Evolutionary conservation across 495 filamentous ascomycete genomes (phyloP), one percentile per base, ranked within the genome.

Genomic region (Penicillium roqueforti): DNA sequence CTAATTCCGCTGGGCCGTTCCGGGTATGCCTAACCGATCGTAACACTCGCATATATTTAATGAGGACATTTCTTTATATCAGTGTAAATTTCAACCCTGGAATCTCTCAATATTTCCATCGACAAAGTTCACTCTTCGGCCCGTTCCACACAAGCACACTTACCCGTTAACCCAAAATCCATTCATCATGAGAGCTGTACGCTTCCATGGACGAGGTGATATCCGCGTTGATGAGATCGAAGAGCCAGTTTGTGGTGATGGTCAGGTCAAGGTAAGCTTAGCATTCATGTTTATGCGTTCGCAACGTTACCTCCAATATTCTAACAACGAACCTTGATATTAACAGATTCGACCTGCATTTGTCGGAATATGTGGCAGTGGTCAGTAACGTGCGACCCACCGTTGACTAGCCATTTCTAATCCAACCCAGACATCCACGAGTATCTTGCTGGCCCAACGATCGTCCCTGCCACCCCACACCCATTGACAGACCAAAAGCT

Each of bases 401-500:
- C 14, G 22, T 39, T 16, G 1, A 7, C 31, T 16, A 32, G 22
- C 3, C 1, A 26, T 5, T 9, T 14, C 49, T 57, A 19, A 57
- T 11, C 0, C 11, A 38, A 38, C 18, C 3, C 50, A 80, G 81
- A 86, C 63, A 68, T 87, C 8, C 82, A 87, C 54, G 82, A 86
- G 55, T 86, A 82, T 56, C 63, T 81, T 10, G 67, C 72, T 22
- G 82, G 83, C 3, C 78, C 80, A 19, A 74, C 65, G n/a, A 62
- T 79, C n/a, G 74, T 78, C n/a, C 83, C 82, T 6, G 71, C 68
- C 68, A 62, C 11, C 22, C 82, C 81, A 1, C 84, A 87, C 62
- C 76, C 78, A 0, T 70, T 85, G 32, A 85, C 83, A 6, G 74
- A 76, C 25, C 77, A 76, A 47, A 70, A 70, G 29, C 69, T 81